Percentiles rank a stretch among this genome's conserved stretches.
phyloP scores from a whole-genome alignment of 73 alveolate genomes.

The Loxodes magnus region DNA sequence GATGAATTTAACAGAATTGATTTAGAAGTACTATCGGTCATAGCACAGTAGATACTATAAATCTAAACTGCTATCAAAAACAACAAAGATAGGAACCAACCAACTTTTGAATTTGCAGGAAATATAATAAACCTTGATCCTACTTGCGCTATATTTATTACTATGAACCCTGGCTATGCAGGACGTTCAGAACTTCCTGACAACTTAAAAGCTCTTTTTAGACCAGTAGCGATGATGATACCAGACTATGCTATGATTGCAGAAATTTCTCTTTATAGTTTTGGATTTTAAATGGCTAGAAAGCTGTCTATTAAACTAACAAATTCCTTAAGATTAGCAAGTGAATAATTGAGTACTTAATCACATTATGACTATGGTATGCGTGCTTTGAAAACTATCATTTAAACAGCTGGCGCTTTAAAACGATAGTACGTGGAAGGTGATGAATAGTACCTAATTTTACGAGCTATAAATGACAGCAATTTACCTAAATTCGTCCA shows the following conservation, averaged over 20 bases:
- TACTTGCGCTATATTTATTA: constrained; percentile 90
- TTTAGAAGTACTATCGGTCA: constrained; percentile 95
- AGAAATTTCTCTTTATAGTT: constrained; percentile 62
- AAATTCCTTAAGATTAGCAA: constrained; percentile 22
- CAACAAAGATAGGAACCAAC: constrained; percentile 19
- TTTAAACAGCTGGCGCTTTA: constrained; percentile 56
- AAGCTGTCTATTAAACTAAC: constrained; percentile 46
- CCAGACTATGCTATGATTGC: constrained; percentile 92
- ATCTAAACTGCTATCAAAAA: constrained; percentile 62
- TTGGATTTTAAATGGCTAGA: constrained; percentile 62
- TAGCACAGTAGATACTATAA: constrained; percentile 83
- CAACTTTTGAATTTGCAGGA: constrained; percentile 68
- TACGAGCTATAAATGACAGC: constrained; percentile 56
- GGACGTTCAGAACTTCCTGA: constrained; percentile 99
- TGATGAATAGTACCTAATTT: constrained; percentile 52
- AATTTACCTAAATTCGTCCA: constrained; percentile 52
- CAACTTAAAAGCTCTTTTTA: constrained; percentile 87
- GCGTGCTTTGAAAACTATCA: constrained; percentile 57
- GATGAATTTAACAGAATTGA: constrained; percentile 97
- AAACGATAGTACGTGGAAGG: constrained; percentile 43
- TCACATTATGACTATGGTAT: constrained; percentile 69
- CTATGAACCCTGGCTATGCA: constrained; percentile 98
- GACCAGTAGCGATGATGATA: constrained; percentile 96
- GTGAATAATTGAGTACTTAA: constrained; percentile 55
- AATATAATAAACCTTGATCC: constrained; percentile 45